Conservation (phyloP, 495 filamentous ascomycete genomes). For the Neurospora sp. region DNA sequence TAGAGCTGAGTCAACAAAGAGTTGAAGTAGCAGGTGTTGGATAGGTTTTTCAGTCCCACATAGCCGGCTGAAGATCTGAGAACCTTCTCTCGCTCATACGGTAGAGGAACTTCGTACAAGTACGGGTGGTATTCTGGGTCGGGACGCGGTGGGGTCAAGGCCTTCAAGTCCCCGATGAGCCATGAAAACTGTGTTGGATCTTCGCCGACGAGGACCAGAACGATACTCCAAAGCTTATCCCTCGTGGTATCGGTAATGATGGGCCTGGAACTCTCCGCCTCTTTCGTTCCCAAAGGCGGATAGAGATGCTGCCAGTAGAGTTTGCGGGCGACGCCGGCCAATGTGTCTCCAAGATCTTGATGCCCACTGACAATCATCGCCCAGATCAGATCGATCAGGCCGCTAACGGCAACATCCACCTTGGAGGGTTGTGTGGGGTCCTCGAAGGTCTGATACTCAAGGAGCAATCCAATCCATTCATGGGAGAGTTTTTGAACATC, state of each 20-base stretch:
- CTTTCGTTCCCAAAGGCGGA: conserved; percentile 40
- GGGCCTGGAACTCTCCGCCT: conserved; percentile 17
- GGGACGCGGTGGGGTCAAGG: conserved; percentile 30
- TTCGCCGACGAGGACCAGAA: conserved; percentile 49
- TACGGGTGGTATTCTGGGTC: conserved; percentile 31
- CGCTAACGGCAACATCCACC: conserved; percentile 36
- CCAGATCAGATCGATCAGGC: conserved; percentile 30
- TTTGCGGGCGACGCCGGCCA: conserved; percentile 39
- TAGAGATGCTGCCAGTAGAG: conserved; percentile 65
- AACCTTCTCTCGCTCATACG: conserved; percentile 54
- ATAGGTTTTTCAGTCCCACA: conserved; percentile 77
- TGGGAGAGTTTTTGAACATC: conserved; percentile 28
- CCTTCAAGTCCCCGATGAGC: conserved; percentile 43
- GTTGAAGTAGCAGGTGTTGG: conserved; percentile 96
- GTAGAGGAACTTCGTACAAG: conserved; percentile 44
- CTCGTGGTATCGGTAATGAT: conserved; percentile 49
- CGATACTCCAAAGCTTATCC: conserved; percentile 51
- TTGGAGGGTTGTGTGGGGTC: conserved; percentile 40
- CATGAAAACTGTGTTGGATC: conserved; percentile 36
- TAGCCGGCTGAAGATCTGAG: conserved; percentile 69
- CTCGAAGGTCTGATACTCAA: conserved; percentile 22
- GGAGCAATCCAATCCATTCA: conserved; percentile 14
- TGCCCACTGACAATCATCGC: conserved; percentile 7
- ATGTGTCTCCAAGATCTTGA: background rate
- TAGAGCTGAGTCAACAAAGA: conserved; percentile 92